These are phyloP conservation scores for Vitis hybrid DNA, from an alignment of 177 flowering plant genomes.

Conservation along the genomic window DNA sequence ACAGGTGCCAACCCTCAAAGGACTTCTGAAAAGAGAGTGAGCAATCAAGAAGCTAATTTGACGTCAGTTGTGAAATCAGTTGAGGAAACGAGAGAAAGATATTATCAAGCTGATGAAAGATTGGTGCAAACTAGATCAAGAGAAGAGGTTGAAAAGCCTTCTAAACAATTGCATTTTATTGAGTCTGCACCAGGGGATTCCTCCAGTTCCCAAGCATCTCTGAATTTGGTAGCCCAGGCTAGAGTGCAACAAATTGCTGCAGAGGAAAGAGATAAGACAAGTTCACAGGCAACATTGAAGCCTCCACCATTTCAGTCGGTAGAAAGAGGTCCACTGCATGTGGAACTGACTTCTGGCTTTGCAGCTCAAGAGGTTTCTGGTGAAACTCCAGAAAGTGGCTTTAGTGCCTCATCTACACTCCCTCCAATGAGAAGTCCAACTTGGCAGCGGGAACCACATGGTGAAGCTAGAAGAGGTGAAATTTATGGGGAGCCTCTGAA, in stretches of 20 bases:
- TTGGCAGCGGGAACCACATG: constrained; percentile 19
- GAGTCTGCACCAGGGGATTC: constrained; percentile 16
- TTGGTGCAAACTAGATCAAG: constrained; percentile 9
- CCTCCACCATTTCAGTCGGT: constrained; percentile 46
- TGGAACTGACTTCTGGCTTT: constrained; percentile 15
- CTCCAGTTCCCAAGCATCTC: constrained; percentile 20
- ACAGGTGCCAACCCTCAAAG: constrained; percentile 6
- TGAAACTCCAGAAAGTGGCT: constrained; percentile 30
- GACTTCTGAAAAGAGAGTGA: constrained; percentile 22
- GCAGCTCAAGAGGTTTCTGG: constrained; percentile 22
- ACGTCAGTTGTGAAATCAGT: constrained; percentile 15
- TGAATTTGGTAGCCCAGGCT: constrained; percentile 15
- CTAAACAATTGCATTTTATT: constrained; percentile 14
- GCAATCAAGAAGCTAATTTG: constrained; percentile 16
- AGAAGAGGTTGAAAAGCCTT: constrained; percentile 21
- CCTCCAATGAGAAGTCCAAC: constrained; percentile 23
- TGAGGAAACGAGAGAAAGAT: constrained; percentile 24
- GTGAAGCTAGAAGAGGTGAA: constrained; percentile 24
- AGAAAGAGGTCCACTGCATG: constrained; percentile 26
- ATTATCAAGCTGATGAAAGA: constrained; percentile 19
- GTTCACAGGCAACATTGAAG: constrained; percentile 26
- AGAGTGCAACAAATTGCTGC: constrained; percentile 17
- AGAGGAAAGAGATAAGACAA: constrained; percentile 18
- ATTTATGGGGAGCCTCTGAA: constrained; percentile 27
- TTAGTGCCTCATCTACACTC: constrained; percentile 9